Evolutionary conservation across 768 basidiomycete genomes (phyloP).

Genomic region (Podaxis rugospora): DNA sequence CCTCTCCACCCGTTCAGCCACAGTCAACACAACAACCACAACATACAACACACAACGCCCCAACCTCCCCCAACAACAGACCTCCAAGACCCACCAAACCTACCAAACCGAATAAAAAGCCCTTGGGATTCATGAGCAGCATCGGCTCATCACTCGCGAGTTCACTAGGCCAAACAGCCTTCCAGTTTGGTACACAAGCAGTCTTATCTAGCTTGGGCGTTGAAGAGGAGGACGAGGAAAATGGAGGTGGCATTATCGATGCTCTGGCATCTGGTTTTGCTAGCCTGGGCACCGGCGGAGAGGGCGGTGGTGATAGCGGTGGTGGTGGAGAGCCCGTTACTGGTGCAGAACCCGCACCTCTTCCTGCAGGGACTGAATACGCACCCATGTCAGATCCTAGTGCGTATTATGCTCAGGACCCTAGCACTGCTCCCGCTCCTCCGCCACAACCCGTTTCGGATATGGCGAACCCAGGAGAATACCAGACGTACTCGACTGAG

Average conservation of each 20-base stretch:
- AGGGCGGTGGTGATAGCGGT: not conserved
- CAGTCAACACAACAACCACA: not conserved
- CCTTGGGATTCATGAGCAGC: not conserved
- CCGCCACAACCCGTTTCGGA: not conserved
- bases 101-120: conserved; percentile 1
- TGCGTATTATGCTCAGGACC: not conserved
- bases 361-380: not conserved
- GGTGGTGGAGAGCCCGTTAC: not conserved
- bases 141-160: not conserved
- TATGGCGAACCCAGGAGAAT: not conserved
- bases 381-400: not conserved
- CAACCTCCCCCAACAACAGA: not conserved
- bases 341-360: not conserved
- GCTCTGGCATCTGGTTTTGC: not conserved
- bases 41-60: not conserved
- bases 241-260: not conserved
- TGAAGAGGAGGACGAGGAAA: not conserved
- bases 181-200: not conserved
- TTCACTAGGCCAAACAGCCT: not conserved
- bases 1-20: not conserved
- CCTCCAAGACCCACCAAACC: conserved; percentile 5
- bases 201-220: conserved; percentile 1
- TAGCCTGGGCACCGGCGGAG: not conserved
- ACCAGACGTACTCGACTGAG: not conserved
- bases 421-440: not conserved